Conservation (phyloP, 164 flowering plant species). For the Warburgia ugandensis region DNA sequence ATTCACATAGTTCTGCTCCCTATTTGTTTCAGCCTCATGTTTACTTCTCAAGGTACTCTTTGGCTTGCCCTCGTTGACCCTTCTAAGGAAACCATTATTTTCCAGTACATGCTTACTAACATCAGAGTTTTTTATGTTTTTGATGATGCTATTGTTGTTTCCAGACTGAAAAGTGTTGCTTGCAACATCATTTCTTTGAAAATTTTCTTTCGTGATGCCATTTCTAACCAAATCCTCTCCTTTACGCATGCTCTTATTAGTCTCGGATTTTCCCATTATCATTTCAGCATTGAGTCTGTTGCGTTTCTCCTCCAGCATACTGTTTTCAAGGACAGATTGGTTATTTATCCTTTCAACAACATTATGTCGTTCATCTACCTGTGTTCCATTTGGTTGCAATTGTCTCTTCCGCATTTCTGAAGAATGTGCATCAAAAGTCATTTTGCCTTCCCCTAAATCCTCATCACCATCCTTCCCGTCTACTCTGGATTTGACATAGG, state of each 20-base stretch:
- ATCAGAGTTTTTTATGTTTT: not conserved
- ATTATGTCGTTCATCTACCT: too few species aligned
- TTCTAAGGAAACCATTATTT: not conserved
- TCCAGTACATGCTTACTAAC: not conserved
- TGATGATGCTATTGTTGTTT: not conserved
- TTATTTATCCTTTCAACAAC: too few species aligned
- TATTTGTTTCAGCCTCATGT: not conserved
- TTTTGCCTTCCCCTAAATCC: conserved; percentile 1
- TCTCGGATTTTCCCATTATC: not conserved
- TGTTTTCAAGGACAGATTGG: too few species aligned
- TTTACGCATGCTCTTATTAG: conserved; percentile 1
- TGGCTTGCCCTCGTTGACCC: not conserved
- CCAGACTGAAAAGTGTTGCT: not conserved
- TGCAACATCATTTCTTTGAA: not conserved
- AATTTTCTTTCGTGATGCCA: too few species aligned
- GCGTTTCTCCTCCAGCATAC: too few species aligned
- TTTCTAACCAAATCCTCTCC: too few species aligned
- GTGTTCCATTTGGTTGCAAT: conserved; percentile 1
- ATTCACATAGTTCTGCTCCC: not conserved
- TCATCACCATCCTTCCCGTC: too few species aligned
- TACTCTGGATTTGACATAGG: too few species aligned
- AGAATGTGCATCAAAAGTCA: not conserved
- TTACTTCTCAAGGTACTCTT: not conserved
- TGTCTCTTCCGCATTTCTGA: conserved; percentile 7
- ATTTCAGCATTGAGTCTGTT: not conserved